A percentile compares a stretch with the other conserved stretches of the same genome.
Conservation (phyloP, 2,329 filamentous ascomycete species). For the Cytospora schulzeri region DNA sequence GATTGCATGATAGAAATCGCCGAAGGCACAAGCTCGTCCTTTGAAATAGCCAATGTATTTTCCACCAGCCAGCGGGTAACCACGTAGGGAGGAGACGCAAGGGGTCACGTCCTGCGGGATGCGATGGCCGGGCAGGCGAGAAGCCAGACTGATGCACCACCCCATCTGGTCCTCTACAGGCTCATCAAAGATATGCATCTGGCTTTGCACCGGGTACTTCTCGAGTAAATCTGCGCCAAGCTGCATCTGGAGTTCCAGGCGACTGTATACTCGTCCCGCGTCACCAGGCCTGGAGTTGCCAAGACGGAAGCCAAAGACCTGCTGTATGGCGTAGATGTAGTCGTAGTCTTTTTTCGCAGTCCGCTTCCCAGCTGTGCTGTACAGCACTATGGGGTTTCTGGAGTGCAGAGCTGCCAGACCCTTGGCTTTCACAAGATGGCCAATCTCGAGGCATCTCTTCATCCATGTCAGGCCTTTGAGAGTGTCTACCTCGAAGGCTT, state of each 20-base stretch:
- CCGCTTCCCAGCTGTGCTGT: slow-evolving; percentile 6
- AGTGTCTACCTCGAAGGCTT: background rate
- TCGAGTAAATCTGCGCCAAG: background rate
- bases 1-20: no score
- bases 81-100: no score
- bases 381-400: slow-evolving; percentile 8
- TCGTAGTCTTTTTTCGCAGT: background rate
- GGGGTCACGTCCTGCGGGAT: no score
- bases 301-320: slow-evolving; percentile 12
- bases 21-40: no score
- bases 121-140: background rate
- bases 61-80: no score
- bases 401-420: background rate
- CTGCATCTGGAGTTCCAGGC: slow-evolving; percentile 1
- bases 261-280: background rate
- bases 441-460: background rate
- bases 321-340: slow-evolving; percentile 8
- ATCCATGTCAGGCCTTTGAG: background rate
- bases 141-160: background rate
- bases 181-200: background rate
- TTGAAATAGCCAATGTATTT: no score
- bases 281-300: slow-evolving; percentile 1
- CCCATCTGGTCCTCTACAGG: background rate
- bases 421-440: slow-evolving; percentile 2
- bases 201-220: slow-evolving; percentile 4